Conservation (phyloP, 2,329 filamentous ascomycete species). For the Nemania abortiva region DNA sequence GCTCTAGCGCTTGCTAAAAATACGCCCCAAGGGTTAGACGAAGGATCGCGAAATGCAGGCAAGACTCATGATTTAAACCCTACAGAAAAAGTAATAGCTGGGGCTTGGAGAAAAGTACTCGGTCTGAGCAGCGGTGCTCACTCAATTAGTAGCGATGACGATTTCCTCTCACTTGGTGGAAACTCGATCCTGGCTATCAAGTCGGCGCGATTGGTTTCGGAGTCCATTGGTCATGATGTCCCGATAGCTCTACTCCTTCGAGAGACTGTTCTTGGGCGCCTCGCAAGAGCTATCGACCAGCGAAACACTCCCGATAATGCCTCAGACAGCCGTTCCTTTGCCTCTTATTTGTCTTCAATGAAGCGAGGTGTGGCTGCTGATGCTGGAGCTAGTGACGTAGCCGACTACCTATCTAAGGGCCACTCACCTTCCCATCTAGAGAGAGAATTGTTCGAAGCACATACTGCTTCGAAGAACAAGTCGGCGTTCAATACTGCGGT, state of each 20-base stretch:
- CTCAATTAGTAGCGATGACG: conserved; percentile 12
- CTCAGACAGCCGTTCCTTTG: neutral
- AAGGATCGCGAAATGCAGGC: neutral
- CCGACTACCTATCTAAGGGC: neutral
- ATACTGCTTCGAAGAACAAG: conserved; percentile 4
- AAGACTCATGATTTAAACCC: neutral
- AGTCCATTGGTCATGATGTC: conserved; percentile 10
- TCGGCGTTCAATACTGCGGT: conserved; percentile 20
- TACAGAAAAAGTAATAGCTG: conserved; percentile 8
- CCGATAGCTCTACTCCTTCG: conserved; percentile 26
- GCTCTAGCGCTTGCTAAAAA: neutral
- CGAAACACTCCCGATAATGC: neutral
- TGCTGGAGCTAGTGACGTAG: neutral
- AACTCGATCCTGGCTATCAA: conserved; percentile 27
- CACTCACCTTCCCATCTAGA: conserved; percentile 18
- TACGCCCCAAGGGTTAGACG: neutral
- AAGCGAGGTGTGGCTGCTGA: neutral
- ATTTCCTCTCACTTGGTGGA: conserved; percentile 24
- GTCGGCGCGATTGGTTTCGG: conserved; percentile 4
- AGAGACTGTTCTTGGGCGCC: conserved; percentile 8
- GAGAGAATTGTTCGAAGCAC: conserved; percentile 4
- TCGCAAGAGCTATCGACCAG: conserved; percentile 12
- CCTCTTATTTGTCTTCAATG: conserved; percentile 3
- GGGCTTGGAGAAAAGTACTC: conserved; percentile 13
- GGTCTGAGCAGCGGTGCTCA: neutral